Base-by-base conservation (phyloP, 1,139 yeast species). In the Geotrichum fermentans region DNA sequence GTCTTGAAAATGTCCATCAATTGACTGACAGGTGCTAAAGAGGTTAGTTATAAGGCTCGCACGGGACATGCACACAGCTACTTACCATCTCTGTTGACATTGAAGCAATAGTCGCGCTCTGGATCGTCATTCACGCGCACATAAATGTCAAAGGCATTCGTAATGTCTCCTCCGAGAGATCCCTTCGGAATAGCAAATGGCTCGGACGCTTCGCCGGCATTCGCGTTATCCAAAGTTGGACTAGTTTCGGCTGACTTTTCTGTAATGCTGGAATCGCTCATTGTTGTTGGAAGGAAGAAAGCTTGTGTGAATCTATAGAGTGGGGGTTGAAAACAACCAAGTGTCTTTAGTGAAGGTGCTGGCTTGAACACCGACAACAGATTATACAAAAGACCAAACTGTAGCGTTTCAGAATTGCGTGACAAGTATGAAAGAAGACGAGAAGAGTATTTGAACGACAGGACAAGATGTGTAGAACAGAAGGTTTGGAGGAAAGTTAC, bases 21-120 rank as follows among this genome's bases (percentile, higher is more conserved):
- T 54, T 77, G 82, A 21, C 73, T 70, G 57, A 88, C 82, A 3
- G 80, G 72, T 37, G 60, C 52, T n/a, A n/a, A n/a, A n/a, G n/a
- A n/a, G n/a, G n/a, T n/a, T n/a, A n/a, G n/a, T n/a, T n/a, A n/a
- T n/a, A n/a, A n/a, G n/a, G n/a, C n/a, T n/a, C n/a, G n/a, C n/a
- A n/a, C n/a, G n/a, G n/a, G n/a, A n/a, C n/a, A n/a, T n/a, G n/a
- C n/a, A n/a, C n/a, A n/a, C n/a, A n/a, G n/a, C n/a, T n/a, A n/a
- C n/a, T 17, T 28, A 39, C 42, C 42, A 20, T 75, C 71, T 16
- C 78, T 70, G 39, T 75, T 74, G 16, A 90, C 78, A 57, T 80
- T 84, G 71, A 92, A 88, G 60, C 96, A 87, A 67, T 88, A 90
- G 66, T 92, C 98, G 66, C 84, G 84, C 61, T 88, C 96, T 49